Conservation (phyloP, 495 filamentous ascomycete species). For the Neurospora sp. region DNA sequence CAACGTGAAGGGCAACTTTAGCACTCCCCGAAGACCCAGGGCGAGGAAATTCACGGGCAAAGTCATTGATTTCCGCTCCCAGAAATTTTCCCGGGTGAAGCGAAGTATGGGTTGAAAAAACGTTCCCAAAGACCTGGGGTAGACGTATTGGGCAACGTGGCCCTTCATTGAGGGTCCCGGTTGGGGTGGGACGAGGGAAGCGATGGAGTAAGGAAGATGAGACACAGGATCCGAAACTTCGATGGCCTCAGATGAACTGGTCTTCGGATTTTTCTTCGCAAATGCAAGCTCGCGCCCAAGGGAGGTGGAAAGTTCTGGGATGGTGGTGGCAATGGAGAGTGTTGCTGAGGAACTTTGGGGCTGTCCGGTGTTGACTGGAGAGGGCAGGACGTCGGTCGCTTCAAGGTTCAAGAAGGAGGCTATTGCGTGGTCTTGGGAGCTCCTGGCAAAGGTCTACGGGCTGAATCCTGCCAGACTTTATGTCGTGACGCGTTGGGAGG, state of each 20-base stretch:
- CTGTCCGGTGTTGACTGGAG: not conserved
- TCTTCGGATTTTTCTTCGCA: not conserved
- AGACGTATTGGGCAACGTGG: not conserved
- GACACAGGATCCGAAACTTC: not conserved
- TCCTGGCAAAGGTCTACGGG: constrained; percentile 85
- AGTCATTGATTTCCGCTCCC: not conserved
- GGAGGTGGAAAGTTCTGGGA: not conserved
- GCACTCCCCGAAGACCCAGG: not conserved
- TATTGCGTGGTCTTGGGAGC: constrained; percentile 82
- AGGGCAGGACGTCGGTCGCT: constrained; percentile 24
- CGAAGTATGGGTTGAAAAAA: not conserved
- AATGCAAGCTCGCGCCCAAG: not conserved
- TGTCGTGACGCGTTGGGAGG: not conserved
- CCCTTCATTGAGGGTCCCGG: not conserved
- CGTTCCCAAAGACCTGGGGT: not conserved
- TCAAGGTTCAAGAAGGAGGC: constrained; percentile 77
- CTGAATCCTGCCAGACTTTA: constrained; percentile 64
- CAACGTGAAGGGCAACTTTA: not conserved
- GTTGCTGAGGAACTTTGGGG: not conserved
- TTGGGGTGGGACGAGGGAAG: not conserved
- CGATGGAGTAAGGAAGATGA: not conserved
- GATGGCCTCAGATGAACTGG: not conserved
- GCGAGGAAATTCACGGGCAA: not conserved
- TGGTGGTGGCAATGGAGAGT: not conserved
- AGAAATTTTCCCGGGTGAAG: not conserved